Base-by-base conservation (phyloP, 2,329 filamentous ascomycete species). In the Ophiostoma quercus region DNA sequence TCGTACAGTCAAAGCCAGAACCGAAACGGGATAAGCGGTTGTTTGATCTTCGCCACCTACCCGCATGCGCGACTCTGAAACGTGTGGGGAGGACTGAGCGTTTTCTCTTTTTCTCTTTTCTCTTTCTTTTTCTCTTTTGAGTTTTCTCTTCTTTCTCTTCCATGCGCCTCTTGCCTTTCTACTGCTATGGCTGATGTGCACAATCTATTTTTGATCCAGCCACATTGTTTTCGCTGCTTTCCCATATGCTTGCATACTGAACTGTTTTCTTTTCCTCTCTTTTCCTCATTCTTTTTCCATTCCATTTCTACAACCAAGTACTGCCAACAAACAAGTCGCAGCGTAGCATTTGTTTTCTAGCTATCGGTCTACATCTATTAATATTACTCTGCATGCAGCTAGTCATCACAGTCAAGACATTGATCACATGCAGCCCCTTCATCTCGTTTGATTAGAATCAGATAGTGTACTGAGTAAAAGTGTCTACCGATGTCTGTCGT, bases 51-150 rank as follows among this genome's bases (percentile, higher is more conserved):
- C 72, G 25, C 39, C 57, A 66, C 68, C 63, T 66, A 69, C 67
- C 72, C 71, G 70, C 71, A 70, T 68, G 68, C 43, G 67, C 57
- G 65, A 71, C 60, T 71, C 71, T 73, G 72, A 73, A 73, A 73
- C 72, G 51, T 65, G 67, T 25, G 51, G 51, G 43, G 43, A 51
- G 60, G 69, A 67, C 54, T 60, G 54, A 63, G 54, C 47, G 32
- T 22, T 29, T 47, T 47, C 34, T 60, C 9, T 34, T 67, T 34
- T 67, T 43, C 39, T 62, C 41, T 34, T 34, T 43, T 43, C 37
- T 57, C 0, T 19, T 6, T 60, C 22, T 67, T 32, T 47, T 29
- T 66, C 32, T 60, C 39, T 60, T 3, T 14, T 57, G 25, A 12
- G 4, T 60, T 14, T 41, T 25, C 16, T 25, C 9, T 54, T 47